Conservation (phyloP, 345 rosid species). For the Firmiana major region DNA sequence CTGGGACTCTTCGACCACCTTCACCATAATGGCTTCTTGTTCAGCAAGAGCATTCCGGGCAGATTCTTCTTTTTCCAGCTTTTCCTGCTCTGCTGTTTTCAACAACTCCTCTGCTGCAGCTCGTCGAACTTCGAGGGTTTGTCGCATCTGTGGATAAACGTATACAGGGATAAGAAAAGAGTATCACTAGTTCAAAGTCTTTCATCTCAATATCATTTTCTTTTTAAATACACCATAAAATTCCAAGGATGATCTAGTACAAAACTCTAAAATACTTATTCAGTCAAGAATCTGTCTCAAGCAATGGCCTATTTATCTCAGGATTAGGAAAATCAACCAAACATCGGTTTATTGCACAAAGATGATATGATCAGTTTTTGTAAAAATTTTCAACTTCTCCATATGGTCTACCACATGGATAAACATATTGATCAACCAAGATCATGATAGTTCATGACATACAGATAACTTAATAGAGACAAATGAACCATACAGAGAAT, state of each 20-base stretch:
- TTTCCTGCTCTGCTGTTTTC: conserved; percentile 60
- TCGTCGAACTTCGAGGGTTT: conserved; percentile 50
- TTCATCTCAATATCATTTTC: not conserved
- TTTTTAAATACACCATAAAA: not conserved
- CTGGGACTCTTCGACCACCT: conserved; percentile 78
- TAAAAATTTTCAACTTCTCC: not conserved
- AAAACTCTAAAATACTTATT: conserved; percentile 1
- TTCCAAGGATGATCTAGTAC: not conserved
- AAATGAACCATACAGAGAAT: not conserved
- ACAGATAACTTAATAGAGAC: not conserved
- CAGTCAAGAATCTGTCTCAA: not conserved
- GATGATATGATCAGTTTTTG: not conserved
- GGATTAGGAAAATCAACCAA: not conserved
- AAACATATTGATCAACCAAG: not conserved
- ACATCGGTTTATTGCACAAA: not conserved
- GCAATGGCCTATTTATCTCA: not conserved
- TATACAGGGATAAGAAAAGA: not conserved
- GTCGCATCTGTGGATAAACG: conserved; percentile 50
- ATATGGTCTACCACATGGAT: not conserved
- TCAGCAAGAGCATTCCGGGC: conserved; percentile 55
- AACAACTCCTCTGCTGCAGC: conserved; percentile 49
- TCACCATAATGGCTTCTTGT: conserved; percentile 70
- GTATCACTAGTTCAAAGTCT: not conserved
- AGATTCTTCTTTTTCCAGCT: conserved; percentile 50
- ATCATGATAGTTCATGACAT: not conserved